Conservation (phyloP, 306 rosid species). For the Vachellia collinsii region DNA sequence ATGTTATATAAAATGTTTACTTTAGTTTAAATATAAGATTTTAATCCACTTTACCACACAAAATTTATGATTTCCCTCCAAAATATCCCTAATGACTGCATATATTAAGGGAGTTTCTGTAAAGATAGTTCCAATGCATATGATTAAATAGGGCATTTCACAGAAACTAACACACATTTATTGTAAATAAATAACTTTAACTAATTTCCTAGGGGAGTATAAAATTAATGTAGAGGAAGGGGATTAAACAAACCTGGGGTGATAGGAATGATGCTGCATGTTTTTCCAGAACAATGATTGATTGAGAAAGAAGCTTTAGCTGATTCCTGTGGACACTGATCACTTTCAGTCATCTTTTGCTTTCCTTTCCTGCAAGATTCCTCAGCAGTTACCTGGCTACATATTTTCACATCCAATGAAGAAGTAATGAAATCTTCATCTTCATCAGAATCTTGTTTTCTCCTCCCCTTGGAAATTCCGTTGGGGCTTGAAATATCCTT, state of each 20-base stretch:
- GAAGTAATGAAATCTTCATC: conserved; percentile 34
- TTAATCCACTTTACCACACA: too few relatives aligned
- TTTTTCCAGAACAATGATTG: conserved; percentile 30
- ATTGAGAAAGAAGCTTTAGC: conserved; percentile 16
- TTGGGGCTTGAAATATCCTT: conserved; percentile 50
- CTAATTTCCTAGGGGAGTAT: background rate
- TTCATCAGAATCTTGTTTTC: conserved; percentile 39
- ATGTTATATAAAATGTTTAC: too few relatives aligned
- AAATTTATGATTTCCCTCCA: too few relatives aligned
- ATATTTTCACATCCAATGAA: conserved; percentile 20
- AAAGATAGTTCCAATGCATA: too few relatives aligned
- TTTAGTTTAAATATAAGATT: too few relatives aligned
- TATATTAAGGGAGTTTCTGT: too few relatives aligned
- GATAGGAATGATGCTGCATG: conserved; percentile 14
- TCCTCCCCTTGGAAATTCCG: conserved; percentile 52
- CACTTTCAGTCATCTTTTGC: conserved; percentile 20
- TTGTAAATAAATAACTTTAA: too few relatives aligned
- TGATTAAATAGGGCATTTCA: too few relatives aligned
- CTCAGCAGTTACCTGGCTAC: conserved; percentile 26
- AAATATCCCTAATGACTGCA: too few relatives aligned
- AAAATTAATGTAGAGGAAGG: background rate
- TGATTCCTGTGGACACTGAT: conserved; percentile 18
- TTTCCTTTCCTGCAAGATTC: conserved; percentile 32
- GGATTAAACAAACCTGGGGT: conserved; percentile 53
- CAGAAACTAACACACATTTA: too few relatives aligned